Conservation (phyloP, 2,329 filamentous ascomycete species). For the Talaromyces albobiverticillius region DNA sequence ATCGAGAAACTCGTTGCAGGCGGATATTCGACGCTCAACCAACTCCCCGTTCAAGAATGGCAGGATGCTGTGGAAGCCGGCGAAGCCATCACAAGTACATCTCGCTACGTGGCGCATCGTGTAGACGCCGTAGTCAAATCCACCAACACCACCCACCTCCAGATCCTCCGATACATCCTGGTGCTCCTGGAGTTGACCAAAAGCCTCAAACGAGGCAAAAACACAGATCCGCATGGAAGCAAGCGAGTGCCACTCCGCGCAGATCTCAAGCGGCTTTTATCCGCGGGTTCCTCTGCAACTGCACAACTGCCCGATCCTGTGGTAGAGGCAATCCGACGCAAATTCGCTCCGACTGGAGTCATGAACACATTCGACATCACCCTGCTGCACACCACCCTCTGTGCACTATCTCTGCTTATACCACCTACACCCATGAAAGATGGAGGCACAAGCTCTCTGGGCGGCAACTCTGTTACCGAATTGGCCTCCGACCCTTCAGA, state of each 20-base stretch:
- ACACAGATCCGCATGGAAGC: constrained; percentile 30
- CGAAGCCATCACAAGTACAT: constrained; percentile 36
- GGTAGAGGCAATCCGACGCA: constrained; percentile 39
- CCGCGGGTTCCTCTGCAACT: constrained; percentile 22
- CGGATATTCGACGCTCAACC: constrained; percentile 38
- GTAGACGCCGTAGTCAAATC: constrained; percentile 37
- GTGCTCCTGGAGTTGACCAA: constrained; percentile 43
- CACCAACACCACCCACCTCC: constrained; percentile 40
- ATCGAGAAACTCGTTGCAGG: constrained; percentile 42
- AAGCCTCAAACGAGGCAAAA: constrained; percentile 28
- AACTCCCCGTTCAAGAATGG: constrained; percentile 45
- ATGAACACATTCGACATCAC: constrained; percentile 40
- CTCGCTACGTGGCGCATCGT: constrained; percentile 45
- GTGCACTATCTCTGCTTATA: constrained; percentile 45
- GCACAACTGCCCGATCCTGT: constrained; percentile 34
- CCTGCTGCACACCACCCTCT: constrained; percentile 45
- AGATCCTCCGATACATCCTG: constrained; percentile 45
- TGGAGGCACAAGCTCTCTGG: constrained; percentile 33
- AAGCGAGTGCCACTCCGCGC: constrained; percentile 39
- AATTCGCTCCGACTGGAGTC: constrained; percentile 35
- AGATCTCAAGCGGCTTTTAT: constrained; percentile 37
- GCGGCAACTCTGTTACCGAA: constrained; percentile 35
- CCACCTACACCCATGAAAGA: constrained; percentile 39
- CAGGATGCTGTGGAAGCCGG: constrained; percentile 34
- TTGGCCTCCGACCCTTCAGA: constrained; percentile 44